phyloP scores from a whole-genome alignment of 1,139 yeast species.

The Yamadazyma triangularis region DNA sequence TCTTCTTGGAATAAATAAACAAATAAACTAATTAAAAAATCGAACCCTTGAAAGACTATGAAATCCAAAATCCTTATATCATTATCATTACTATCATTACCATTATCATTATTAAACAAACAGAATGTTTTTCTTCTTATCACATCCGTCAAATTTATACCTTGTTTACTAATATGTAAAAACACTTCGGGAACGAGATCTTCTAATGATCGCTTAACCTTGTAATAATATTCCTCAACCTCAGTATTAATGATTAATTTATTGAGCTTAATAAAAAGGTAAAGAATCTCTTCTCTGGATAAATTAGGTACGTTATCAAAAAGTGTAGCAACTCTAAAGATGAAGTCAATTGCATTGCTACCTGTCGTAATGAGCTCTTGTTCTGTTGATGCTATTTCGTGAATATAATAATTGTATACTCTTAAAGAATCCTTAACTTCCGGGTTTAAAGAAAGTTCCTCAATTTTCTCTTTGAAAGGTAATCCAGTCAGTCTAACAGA shows the following conservation, averaged over 20 bases:
- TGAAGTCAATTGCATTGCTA: conserved; percentile 5
- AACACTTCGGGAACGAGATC: conserved; percentile 25
- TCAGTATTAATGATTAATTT: conserved; percentile 23
- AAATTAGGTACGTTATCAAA: conserved; percentile 19
- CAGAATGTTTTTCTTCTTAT: conserved; percentile 8
- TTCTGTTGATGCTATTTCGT: conserved; percentile 19
- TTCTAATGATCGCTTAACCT: conserved; percentile 34
- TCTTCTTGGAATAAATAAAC: conserved; percentile 20
- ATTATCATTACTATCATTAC: too few relatives aligned
- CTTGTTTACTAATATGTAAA: conserved; percentile 34
- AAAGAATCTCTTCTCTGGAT: conserved; percentile 27
- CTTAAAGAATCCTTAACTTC: conserved; percentile 23
- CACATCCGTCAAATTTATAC: conserved; percentile 21
- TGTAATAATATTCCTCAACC: conserved; percentile 37
- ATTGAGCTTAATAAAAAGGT: conserved; percentile 31
- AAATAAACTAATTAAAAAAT: conserved; percentile 27
- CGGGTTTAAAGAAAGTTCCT: conserved; percentile 1
- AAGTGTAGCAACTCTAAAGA: conserved; percentile 18
- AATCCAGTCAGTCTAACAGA: conserved; percentile 19
- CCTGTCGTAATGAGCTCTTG: conserved; percentile 2
- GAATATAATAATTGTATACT: conserved; percentile 31
- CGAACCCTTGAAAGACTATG: conserved; percentile 39
- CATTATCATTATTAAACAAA: too few relatives aligned
- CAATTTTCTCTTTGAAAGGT: conserved; percentile 3
- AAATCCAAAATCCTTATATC: conserved; percentile 33